Conservation (phyloP, 2,329 filamentous ascomycete species). For the Microsporum ferrugineum region DNA sequence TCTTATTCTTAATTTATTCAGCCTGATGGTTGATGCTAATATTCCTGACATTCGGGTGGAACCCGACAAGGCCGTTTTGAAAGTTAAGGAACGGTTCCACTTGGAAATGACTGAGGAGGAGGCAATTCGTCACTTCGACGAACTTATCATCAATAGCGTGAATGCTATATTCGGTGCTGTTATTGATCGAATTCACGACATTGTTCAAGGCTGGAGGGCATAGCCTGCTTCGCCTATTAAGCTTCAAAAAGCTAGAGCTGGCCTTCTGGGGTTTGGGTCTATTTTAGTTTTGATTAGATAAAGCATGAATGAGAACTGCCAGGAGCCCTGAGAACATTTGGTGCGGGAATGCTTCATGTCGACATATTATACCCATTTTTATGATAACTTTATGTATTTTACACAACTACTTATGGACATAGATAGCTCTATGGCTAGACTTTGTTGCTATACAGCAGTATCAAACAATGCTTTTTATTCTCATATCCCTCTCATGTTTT, state of each 20-base stretch:
- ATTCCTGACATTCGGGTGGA: constrained; percentile 90
- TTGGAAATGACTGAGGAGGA: constrained; percentile 86
- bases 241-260: not conserved
- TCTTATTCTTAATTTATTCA: constrained; percentile 88
- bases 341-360: not conserved
- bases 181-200: constrained; percentile 87
- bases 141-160: constrained; percentile 80
- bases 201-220: constrained; percentile 80
- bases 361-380: not conserved
- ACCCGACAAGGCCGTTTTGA: constrained; percentile 84
- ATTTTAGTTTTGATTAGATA: not conserved
- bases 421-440: not conserved
- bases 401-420: not conserved
- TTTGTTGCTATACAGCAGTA: not conserved
- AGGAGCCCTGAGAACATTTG: not conserved
- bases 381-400: not conserved
- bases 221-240: not conserved
- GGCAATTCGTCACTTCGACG: constrained; percentile 75
- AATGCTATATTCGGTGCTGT: constrained; percentile 85
- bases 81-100: constrained; percentile 90
- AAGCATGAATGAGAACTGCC: not conserved
- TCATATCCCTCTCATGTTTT: not conserved
- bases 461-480: no score
- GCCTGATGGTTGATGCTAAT: constrained; percentile 93
- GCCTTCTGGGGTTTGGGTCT: not conserved